phyloP scores from a whole-genome alignment of 192 early-diverging fungal species.

The Coemansia sp. region DNA sequence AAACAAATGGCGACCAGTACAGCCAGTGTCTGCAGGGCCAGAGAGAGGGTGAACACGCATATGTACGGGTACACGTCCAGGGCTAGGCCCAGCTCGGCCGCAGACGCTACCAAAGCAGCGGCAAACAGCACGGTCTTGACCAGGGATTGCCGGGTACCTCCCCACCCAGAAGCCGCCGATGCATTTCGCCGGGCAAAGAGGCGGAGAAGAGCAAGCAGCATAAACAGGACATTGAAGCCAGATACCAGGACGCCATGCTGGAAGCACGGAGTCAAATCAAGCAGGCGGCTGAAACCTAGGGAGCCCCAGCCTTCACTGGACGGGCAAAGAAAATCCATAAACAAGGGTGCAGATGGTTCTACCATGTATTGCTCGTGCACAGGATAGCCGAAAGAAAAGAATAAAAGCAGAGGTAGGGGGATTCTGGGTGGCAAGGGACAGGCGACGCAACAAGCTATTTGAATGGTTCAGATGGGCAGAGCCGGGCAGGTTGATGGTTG shows the following conservation, averaged over 20 bases:
- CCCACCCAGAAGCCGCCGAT: neutral
- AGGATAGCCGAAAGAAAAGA: neutral
- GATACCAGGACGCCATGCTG: constrained; percentile 22
- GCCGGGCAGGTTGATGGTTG: too few relatives aligned
- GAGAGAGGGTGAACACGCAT: constrained; percentile 8
- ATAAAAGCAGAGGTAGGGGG: too few relatives aligned
- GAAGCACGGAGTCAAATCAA: constrained; percentile 40
- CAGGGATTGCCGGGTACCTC: neutral
- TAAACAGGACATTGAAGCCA: constrained; percentile 7
- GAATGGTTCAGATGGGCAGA: too few relatives aligned
- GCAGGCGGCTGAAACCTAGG: constrained; percentile 13
- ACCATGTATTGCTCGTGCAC: neutral
- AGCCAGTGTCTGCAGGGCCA: constrained; percentile 21
- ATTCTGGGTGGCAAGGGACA: too few relatives aligned
- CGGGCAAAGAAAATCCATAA: constrained; percentile 17
- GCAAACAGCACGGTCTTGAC: constrained; percentile 2
- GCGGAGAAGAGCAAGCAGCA: constrained; percentile 1
- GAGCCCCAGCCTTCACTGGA: constrained; percentile 41
- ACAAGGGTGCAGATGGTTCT: neutral
- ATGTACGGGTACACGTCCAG: neutral
- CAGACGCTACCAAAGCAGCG: constrained; percentile 11
- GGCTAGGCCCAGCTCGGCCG: constrained; percentile 8
- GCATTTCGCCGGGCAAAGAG: neutral
- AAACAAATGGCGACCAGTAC: constrained; percentile 8
- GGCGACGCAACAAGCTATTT: too few relatives aligned